Percentiles rank a stretch among this genome's conserved stretches.
Evolutionary conservation across 164 flowering plant species (phyloP).

Genomic region (Umbilicus rupestris): DNA sequence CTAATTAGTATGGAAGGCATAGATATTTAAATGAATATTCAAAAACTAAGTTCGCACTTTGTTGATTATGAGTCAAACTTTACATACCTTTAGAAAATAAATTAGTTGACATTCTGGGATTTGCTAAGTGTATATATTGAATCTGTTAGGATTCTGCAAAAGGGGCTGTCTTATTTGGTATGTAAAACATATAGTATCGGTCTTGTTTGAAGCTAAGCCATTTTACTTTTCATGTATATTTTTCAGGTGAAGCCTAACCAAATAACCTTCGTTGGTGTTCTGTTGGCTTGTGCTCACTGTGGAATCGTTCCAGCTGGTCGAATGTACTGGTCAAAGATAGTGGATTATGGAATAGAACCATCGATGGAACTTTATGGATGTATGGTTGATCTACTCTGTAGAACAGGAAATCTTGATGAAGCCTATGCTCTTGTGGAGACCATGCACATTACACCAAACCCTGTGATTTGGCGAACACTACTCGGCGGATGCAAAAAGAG

Average conservation of each 20-base stretch:
- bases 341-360: conserved; percentile 25
- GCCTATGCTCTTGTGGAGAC: conserved; percentile 22
- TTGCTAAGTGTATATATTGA: not conserved
- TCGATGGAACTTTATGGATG: conserved; percentile 44
- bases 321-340: conserved; percentile 27
- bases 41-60: too few relatives aligned
- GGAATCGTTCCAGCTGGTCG: conserved; percentile 29
- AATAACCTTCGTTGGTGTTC: conserved; percentile 32
- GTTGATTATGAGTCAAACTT: not conserved
- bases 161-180: not conserved
- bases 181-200: not conserved
- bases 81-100: not conserved
- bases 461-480: conserved; percentile 36
- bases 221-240: not conserved
- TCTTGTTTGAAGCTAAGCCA: not conserved
- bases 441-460: conserved; percentile 25
- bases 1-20: not conserved
- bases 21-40: too few relatives aligned
- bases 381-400: conserved; percentile 42
- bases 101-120: not conserved
- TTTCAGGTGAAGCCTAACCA: conserved; percentile 31
- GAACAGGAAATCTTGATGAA: conserved; percentile 27
- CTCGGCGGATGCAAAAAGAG: conserved; percentile 29
- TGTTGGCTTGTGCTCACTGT: conserved; percentile 41
- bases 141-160: not conserved